phyloP scores from a whole-genome alignment of 2,329 filamentous ascomycete species.

The Lasiodiplodia gonubiensis region DNA sequence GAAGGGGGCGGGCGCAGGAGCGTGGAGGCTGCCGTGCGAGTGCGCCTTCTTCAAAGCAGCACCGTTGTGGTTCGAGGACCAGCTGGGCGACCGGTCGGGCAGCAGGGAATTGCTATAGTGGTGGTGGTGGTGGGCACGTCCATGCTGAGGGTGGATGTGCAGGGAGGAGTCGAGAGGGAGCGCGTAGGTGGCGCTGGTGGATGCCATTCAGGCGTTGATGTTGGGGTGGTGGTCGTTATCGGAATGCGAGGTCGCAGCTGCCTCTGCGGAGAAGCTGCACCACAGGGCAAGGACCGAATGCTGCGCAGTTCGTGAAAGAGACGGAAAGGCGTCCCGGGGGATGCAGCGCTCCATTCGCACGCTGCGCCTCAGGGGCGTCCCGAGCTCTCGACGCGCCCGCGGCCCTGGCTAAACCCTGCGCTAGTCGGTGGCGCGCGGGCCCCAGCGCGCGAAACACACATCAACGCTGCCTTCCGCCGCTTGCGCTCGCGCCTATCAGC shows the following conservation, averaged over 20 bases:
- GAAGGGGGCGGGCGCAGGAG: conserved; percentile 27
- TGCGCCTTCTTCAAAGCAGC: conserved; percentile 37
- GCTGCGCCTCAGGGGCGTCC: conserved; percentile 19
- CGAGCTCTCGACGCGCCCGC: conserved; percentile 11
- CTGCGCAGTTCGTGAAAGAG: conserved; percentile 18
- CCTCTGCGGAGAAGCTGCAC: conserved; percentile 26
- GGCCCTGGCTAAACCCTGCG: conserved; percentile 1
- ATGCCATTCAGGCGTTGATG: conserved; percentile 22
- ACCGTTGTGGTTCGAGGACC: conserved; percentile 29
- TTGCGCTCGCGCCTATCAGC: neutral
- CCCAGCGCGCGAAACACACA: conserved; percentile 7
- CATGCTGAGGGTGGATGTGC: conserved; percentile 41
- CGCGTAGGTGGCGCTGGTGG: conserved; percentile 23
- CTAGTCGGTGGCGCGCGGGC: conserved; percentile 16
- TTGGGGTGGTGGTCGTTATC: conserved; percentile 10
- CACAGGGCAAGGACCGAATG: conserved; percentile 17
- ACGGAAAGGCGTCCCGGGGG: neutral
- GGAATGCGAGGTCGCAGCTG: conserved; percentile 22
- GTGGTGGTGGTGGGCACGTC: conserved; percentile 49
- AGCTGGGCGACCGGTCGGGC: conserved; percentile 36
- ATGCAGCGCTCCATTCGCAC: conserved; percentile 22
- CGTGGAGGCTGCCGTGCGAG: conserved; percentile 34
- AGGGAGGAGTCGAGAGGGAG: conserved; percentile 25
- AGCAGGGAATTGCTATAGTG: conserved; percentile 39
- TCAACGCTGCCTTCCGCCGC: neutral